Percentiles rank a stretch among this genome's conserved stretches.
Conservation (phyloP, 495 filamentous ascomycete species). For the Penicillium cataractarum region DNA sequence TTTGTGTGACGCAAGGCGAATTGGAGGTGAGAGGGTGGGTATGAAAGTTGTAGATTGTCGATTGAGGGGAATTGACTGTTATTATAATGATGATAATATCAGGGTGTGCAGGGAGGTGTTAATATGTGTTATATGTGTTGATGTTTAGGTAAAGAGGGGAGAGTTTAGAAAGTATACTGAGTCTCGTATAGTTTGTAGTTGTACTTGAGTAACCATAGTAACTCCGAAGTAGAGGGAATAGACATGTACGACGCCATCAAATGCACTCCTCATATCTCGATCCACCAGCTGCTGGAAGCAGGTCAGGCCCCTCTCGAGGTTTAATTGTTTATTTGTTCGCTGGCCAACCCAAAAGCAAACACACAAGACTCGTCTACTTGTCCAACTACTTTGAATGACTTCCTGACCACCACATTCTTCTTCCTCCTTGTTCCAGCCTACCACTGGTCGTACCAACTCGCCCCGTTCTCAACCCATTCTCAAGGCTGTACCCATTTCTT, state of each 20-base stretch:
- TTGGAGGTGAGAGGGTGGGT: not conserved
- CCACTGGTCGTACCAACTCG: not conserved
- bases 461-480: too few species aligned
- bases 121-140: too few species aligned
- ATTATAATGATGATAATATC: not conserved
- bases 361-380: not conserved
- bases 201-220: not conserved
- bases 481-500: not conserved
- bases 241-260: not conserved
- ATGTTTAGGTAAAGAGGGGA: too few species aligned
- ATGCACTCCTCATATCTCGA: not conserved
- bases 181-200: not conserved
- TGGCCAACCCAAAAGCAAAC: conserved; percentile 4
- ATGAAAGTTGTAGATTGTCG: not conserved
- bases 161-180: not conserved
- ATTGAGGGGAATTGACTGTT: not conserved
- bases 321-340: not conserved
- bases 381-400: not conserved
- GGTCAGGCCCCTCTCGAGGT: not conserved
- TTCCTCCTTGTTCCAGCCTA: not conserved
- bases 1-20: not conserved
- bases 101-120: too few species aligned
- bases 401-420: not conserved
- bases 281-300: too few species aligned
- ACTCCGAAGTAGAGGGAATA: not conserved